Base-by-base conservation (phyloP, 2,329 filamentous ascomycete species). In the Aspergillus quadrilineatus region DNA sequence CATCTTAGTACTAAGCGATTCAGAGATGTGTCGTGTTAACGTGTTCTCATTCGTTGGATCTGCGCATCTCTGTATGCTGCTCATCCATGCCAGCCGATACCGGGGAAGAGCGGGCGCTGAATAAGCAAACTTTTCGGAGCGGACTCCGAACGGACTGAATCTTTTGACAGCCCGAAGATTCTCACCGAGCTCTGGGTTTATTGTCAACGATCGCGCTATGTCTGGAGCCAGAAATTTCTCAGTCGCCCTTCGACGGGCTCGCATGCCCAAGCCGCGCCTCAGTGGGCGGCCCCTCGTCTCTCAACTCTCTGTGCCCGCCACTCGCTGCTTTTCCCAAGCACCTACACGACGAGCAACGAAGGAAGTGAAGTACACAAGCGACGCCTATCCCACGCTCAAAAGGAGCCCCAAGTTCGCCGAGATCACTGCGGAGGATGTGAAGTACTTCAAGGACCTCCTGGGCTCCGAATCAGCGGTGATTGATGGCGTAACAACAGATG, bases 401-500 rank as follows among this genome's bases (percentile, higher is more conserved):
- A 85, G 94, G 63, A 86, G 97, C 68, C 73, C 84, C 12, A 87
- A 85, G 29, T 99, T 94, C 73, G 67, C 68, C 10, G 67, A 80
- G 69, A 77, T 99, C 65, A 91, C 86, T 2, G 73, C 80, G 44
- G 88, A 93, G 39, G 89, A 99, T 80, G 89, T 97, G 53, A 80
- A 85, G 48, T 87, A 85, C 76, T 97, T 99, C 81, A 86, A 88
- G 71, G 79, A 85, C 17, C 77, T 97, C n/a, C 82, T 99, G 34
- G 90, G 91, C 54, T 82, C 84, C 48, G 85, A 88, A 36, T 89
- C 89, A 36, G 92, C 91, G 1, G 81, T 97, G 50, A 85, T 97
- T 59, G 92, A 97, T 71, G 90, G 90, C 50, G 82, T 96, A 53
- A 90, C 86, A 3, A 75, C 85, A 64, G 85, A 92, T 73, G 86